Evolutionary conservation across 345 rosid genomes (phyloP).

Genomic region (rapeseed (Brassica napus)): DNA sequence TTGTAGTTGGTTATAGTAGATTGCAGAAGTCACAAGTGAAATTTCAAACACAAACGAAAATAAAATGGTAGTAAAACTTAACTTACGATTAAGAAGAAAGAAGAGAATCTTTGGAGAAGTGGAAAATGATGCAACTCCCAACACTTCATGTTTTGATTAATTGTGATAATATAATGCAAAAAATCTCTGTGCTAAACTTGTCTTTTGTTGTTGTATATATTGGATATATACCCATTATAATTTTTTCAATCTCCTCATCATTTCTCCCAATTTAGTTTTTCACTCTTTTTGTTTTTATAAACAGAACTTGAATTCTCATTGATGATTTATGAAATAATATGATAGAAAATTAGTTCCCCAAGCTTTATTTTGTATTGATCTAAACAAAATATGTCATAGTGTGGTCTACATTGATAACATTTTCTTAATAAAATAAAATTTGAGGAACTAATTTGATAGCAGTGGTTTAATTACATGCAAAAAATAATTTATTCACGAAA

Average conservation of each 20-base stretch:
- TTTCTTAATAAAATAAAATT: not conserved
- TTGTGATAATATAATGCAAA: not conserved
- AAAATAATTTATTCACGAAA: not conserved
- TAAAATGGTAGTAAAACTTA: conserved; percentile 14
- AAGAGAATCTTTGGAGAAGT: conserved; percentile 39
- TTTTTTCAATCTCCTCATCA: not conserved
- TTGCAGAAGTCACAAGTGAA: not conserved
- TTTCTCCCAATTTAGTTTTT: not conserved
- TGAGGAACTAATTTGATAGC: not conserved
- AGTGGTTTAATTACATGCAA: not conserved
- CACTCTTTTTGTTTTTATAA: not conserved
- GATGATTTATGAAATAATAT: not conserved
- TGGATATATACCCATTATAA: not conserved
- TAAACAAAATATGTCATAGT: not conserved
- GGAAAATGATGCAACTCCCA: conserved; percentile 47
- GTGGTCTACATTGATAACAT: not conserved
- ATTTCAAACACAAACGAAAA: not conserved
- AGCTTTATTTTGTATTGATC: not conserved
- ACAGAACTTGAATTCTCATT: not conserved
- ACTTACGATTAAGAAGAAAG: not conserved
- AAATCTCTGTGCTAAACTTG: not conserved
- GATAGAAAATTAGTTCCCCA: not conserved
- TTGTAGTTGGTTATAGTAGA: not conserved
- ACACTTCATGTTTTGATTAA: conserved; percentile 13
- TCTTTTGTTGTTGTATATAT: not conserved